These are phyloP conservation scores for Syzygium malaccense DNA, from an alignment of 441 rosid genomes.

Conservation along the genomic window DNA sequence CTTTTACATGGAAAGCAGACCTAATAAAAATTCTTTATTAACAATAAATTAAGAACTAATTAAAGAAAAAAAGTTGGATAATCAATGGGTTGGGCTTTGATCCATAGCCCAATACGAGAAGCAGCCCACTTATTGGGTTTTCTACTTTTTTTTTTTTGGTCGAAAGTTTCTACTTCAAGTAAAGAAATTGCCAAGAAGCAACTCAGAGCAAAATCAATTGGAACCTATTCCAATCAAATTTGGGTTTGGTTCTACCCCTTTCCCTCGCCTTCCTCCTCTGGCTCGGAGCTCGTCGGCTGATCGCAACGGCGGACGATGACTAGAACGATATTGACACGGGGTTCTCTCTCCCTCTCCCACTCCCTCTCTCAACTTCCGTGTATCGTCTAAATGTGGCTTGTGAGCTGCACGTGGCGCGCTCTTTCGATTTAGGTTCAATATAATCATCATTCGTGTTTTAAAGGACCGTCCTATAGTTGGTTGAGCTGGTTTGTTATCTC, in stretches of 20 bases:
- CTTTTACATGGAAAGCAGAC: background rate
- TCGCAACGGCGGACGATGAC: constrained; percentile 78
- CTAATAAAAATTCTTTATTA: background rate
- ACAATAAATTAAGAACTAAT: background rate
- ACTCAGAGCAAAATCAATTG: background rate
- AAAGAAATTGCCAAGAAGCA: background rate
- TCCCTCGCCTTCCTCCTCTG: background rate
- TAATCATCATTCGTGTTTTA: too few species aligned
- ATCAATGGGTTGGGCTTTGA: background rate
- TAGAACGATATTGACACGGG: constrained; percentile 26
- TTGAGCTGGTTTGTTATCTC: too few species aligned
- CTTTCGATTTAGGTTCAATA: too few species aligned
- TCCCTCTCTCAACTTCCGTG: too few species aligned
- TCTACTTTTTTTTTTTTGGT: too few species aligned
- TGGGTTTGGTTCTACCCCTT: background rate
- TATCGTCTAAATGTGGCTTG: too few species aligned
- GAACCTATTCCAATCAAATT: background rate
- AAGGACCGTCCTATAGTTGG: too few species aligned
- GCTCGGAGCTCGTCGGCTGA: background rate
- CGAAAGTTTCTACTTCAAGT: background rate
- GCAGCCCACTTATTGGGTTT: background rate
- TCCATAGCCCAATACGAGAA: background rate
- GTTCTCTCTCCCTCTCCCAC: too few species aligned
- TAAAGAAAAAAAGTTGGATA: background rate
- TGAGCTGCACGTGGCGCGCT: too few species aligned